Conservation (phyloP, 495 filamentous ascomycete genomes). For the Podospora didyma region DNA sequence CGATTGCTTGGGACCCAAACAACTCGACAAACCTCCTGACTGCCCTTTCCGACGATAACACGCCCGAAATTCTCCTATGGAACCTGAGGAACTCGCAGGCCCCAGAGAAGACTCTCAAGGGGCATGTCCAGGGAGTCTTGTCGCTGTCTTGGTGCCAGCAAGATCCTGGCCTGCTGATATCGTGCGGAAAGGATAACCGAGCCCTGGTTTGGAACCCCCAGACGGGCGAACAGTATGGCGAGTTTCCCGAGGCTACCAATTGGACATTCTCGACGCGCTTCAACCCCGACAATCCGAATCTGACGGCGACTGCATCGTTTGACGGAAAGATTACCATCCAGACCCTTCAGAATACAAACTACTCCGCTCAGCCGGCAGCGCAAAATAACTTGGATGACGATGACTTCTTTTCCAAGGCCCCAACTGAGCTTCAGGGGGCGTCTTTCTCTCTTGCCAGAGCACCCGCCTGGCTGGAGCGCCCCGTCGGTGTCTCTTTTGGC, state of each 20-base stretch:
- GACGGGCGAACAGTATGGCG: conserved; percentile 77
- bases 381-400: conserved; percentile 72
- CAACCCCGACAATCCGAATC: conserved; percentile 86
- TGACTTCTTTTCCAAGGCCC: conserved; percentile 94
- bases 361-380: conserved; percentile 53
- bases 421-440: conserved; percentile 82
- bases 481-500: conserved; percentile 85
- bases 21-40: conserved; percentile 91
- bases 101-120: conserved; percentile 81
- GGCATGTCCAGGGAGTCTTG: conserved; percentile 87
- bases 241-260: conserved; percentile 95
- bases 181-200: conserved; percentile 94
- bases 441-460: conserved; percentile 82
- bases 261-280: conserved; percentile 97
- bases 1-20: conserved; percentile 95
- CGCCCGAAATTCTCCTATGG: conserved; percentile 87
- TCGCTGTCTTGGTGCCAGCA: conserved; percentile 95
- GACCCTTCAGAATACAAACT: conserved; percentile 83
- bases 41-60: conserved; percentile 84
- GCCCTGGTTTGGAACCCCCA: conserved; percentile 96
- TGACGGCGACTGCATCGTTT: conserved; percentile 92
- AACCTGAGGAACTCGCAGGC: conserved; percentile 94
- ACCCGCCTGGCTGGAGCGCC: conserved; percentile 85
- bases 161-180: conserved; percentile 85
- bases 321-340: conserved; percentile 93